Evolutionary conservation across 306 rosid genomes (phyloP), one percentile per base, ranked within the genome.

Genomic region (Betula pendula): DNA sequence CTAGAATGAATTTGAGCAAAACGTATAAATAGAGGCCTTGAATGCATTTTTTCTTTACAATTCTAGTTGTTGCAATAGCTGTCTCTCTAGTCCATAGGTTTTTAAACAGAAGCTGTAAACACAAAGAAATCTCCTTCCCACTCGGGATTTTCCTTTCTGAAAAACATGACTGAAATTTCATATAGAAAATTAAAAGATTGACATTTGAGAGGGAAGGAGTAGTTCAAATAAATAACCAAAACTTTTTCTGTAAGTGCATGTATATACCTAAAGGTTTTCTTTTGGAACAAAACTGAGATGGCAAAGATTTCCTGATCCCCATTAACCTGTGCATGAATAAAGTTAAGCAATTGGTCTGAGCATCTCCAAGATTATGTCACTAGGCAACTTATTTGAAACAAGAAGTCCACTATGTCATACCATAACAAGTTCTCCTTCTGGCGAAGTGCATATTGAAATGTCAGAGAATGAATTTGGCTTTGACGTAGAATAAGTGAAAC

Each of bases 361-460:
- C 47, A 55, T 63, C 11, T 73, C 14, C 49, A 20, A 53, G 31
- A 52, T 47, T 19, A 3, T 24, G 8, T 48, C 13, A 25, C 31
- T 2, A 24, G 42, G 49, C 74, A 79, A 29, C 52, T 45, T 56
- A 71, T 62, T 29, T 51, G 16, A 49, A 43, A 51, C 13, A 44
- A 80, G 40, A 35, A 75, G 76, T 49, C 62, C 53, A 75, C 43
- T 49, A 10, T 71, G 38, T 62, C 83, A 68, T 90, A 94, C 98
- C 93, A 89, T 59, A 71, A 94, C 85, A 82, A 94, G 74, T 58
- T 90, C 96, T 73, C 97, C 98, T 80, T 79, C 81, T 45, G 71
- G 73, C 40, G 97, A 92, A 76, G 89, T 83, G 77, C 98, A 89
- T 81, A 92, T 81, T 0, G 88, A 85, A 77, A 19, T 77, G 20